A percentile compares a stretch with the other conserved stretches of the same genome.
Conservation (phyloP, 2,329 filamentous ascomycete species). For the Chaetomiaceae sp. region DNA sequence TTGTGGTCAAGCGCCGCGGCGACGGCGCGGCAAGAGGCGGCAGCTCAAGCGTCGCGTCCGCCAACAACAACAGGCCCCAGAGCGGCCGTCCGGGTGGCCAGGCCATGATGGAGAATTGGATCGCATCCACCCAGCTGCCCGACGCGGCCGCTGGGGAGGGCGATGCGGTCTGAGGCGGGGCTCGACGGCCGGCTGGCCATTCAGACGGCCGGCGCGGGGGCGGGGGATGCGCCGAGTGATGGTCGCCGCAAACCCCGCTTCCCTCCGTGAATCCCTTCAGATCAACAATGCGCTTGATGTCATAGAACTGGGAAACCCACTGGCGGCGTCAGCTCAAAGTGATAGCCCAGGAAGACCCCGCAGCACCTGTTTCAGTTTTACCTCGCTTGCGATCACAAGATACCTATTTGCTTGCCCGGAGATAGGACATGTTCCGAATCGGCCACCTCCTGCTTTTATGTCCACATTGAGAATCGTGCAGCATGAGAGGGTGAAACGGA, state of each 20-base stretch:
- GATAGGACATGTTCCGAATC: conserved; percentile 1
- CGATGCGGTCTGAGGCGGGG: conserved; percentile 13
- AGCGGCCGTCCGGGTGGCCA: conserved; percentile 45
- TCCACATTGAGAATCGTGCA: no score
- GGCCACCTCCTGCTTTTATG: no score
- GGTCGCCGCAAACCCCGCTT: conserved; percentile 1
- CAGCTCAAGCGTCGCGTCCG: conserved; percentile 14
- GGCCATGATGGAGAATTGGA: conserved; percentile 80
- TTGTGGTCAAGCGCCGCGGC: conserved; percentile 72
- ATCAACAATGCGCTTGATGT: conserved; percentile 14
- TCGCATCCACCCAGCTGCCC: conserved; percentile 68
- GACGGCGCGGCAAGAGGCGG: conserved; percentile 29
- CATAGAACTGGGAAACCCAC: conserved; percentile 5
- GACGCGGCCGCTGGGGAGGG: conserved; percentile 30
- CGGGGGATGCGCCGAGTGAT: conserved; percentile 7
- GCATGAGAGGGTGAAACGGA: not conserved
- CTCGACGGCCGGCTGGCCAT: not conserved
- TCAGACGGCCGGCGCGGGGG: not conserved
- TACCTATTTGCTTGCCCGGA: not conserved
- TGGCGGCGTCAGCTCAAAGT: not conserved
- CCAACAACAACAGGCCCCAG: conserved; percentile 16
- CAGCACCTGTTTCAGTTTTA: conserved; percentile 6
- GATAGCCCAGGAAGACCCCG: not conserved
- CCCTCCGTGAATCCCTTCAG: not conserved
- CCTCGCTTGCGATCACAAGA: conserved; percentile 8